Percentiles rank a stretch among this genome's conserved stretches.
Evolutionary conservation across 2,329 filamentous ascomycete species (phyloP).

Genomic region (Sclerotiophoma versabilis): DNA sequence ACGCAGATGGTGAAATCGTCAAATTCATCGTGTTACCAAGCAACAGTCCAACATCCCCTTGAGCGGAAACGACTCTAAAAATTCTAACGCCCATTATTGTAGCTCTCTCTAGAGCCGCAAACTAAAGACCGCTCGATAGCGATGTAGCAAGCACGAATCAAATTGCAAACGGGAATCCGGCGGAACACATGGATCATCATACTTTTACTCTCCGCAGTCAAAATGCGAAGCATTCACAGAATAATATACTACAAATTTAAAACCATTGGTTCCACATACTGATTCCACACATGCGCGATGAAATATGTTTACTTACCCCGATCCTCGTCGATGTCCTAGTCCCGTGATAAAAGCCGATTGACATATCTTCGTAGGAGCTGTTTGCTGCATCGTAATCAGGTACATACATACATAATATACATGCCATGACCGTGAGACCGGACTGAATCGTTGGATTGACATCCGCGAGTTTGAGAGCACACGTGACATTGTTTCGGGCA

Average conservation of each 20-base stretch:
- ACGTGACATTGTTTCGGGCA: slow-evolving; percentile 57
- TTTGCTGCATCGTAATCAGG: slow-evolving; percentile 66
- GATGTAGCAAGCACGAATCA: too few relatives aligned
- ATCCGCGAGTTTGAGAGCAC: slow-evolving; percentile 52
- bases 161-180: too few relatives aligned
- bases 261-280: too few relatives aligned
- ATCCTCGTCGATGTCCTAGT: slow-evolving; percentile 26
- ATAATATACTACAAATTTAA: slow-evolving; percentile 55
- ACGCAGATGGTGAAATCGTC: slow-evolving; percentile 55
- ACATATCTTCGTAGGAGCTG: slow-evolving; percentile 66
- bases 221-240: slow-evolving; percentile 52
- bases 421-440: slow-evolving; percentile 69
- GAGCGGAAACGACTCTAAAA: slow-evolving; percentile 47
- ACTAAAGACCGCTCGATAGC: too few relatives aligned
- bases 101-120: too few relatives aligned
- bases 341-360: slow-evolving; percentile 63
- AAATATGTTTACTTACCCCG: slow-evolving; percentile 19
- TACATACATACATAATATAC: slow-evolving; percentile 67
- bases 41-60: slow-evolving; percentile 53
- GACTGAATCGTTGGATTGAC: slow-evolving; percentile 64
- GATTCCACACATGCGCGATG: slow-evolving; percentile 51
- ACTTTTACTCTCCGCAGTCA: slow-evolving; percentile 25
- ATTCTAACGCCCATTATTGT: too few relatives aligned
- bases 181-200: too few relatives aligned
- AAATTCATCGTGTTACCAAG: slow-evolving; percentile 53